Conservation (phyloP, 495 filamentous ascomycete genomes). For the Acidiella bohemica region DNA sequence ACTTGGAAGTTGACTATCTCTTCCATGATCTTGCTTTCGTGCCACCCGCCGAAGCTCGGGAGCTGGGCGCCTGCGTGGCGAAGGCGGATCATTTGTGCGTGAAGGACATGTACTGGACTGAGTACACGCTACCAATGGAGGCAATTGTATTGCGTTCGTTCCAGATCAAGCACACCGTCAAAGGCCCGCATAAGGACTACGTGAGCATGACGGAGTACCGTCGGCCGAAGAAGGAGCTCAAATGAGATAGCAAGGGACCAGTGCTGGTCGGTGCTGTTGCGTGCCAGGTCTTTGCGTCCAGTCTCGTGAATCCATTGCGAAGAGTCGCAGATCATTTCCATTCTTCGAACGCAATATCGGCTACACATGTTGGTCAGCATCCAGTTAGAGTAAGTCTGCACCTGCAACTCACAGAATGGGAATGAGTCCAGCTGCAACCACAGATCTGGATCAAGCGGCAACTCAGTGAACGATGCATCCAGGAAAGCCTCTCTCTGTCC, state of each 20-base stretch:
- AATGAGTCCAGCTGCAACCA: slow-evolving; percentile 18
- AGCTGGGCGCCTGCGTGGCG: slow-evolving; percentile 39
- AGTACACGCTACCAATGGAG: slow-evolving; percentile 46
- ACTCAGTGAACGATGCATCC: neutral
- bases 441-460: slow-evolving; percentile 8
- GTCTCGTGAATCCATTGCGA: too few species aligned
- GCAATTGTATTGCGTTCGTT: slow-evolving; percentile 41
- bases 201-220: slow-evolving; percentile 21
- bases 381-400: neutral
- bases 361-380: neutral
- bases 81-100: slow-evolving; percentile 48
- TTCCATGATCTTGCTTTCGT: slow-evolving; percentile 45
- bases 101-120: slow-evolving; percentile 49
- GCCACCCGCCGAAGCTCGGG: slow-evolving; percentile 15
- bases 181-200: slow-evolving; percentile 58
- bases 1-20: slow-evolving; percentile 45
- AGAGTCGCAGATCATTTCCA: neutral
- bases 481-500: neutral
- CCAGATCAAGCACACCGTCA: slow-evolving; percentile 45
- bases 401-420: slow-evolving; percentile 13
- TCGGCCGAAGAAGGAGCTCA: slow-evolving; percentile 1
- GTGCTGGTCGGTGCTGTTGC: too few species aligned
- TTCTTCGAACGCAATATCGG: slow-evolving; percentile 7
- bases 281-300: too few species aligned
- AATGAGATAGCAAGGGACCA: too few species aligned